Percentiles rank a stretch among this genome's conserved stretches.
These are phyloP conservation scores for Pyricularia pennisetigena DNA, from an alignment of 2,329 filamentous ascomycete species.

Conservation along the genomic window DNA sequence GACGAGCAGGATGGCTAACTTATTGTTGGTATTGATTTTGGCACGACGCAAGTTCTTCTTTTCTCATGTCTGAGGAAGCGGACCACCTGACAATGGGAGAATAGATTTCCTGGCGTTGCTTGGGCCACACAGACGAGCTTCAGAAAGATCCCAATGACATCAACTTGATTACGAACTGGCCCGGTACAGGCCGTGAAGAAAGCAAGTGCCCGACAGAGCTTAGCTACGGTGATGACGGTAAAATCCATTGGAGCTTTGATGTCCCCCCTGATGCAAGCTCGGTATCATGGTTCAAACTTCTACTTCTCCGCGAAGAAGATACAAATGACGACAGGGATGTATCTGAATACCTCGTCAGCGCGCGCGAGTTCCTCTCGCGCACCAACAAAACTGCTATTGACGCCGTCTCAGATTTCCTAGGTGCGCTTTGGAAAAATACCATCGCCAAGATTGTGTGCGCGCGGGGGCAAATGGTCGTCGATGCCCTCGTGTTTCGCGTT, in stretches of 20 bases:
- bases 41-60: background rate
- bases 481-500: slow-evolving; percentile 18
- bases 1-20: background rate
- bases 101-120: background rate
- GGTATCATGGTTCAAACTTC: slow-evolving; percentile 5
- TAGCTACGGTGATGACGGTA: background rate
- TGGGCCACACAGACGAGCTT: background rate
- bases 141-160: background rate
- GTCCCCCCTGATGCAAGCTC: background rate
- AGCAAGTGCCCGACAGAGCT: background rate
- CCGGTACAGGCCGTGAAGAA: background rate
- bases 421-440: slow-evolving; percentile 21
- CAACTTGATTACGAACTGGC: background rate
- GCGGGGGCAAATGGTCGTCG: slow-evolving; percentile 12
- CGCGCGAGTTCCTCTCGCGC: background rate
- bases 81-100: background rate
- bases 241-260: background rate
- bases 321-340: background rate
- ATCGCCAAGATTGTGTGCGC: slow-evolving; percentile 15
- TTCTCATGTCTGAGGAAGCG: background rate
- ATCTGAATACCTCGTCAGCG: background rate
- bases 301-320: background rate
- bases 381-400: slow-evolving; percentile 14
- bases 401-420: slow-evolving; percentile 20
- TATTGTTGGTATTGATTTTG: slow-evolving; percentile 1